Evolutionary conservation across 768 basidiomycete species (phyloP).

Genomic region (Kwoniella bestiolae): DNA sequence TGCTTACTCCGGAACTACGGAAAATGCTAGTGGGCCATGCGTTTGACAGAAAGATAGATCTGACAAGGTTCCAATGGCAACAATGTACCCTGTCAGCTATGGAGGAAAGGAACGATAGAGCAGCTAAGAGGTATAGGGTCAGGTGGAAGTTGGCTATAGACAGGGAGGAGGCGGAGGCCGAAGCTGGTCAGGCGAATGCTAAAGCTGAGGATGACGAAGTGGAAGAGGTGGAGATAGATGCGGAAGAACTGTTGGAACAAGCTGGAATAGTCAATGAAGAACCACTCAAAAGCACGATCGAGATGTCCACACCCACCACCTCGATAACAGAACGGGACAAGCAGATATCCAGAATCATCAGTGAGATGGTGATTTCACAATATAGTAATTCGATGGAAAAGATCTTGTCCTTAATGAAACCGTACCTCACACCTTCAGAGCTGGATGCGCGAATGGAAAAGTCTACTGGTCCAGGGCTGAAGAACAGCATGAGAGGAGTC

Average conservation of each 20-base stretch:
- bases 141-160: background rate
- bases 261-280: background rate
- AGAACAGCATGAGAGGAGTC: background rate
- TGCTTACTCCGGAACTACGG: slow-evolving; percentile 18
- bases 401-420: slow-evolving; percentile 8
- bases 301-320: background rate
- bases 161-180: background rate
- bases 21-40: slow-evolving; percentile 11
- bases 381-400: slow-evolving; percentile 5
- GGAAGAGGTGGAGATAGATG: background rate
- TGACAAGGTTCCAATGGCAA: slow-evolving; percentile 18
- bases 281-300: background rate
- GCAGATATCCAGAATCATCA: background rate
- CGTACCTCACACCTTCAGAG: slow-evolving; percentile 1
- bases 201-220: background rate
- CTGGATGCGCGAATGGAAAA: background rate
- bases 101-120: slow-evolving; percentile 3
- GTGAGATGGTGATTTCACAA: slow-evolving; percentile 10
- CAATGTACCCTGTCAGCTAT: slow-evolving; percentile 22
- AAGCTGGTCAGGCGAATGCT: background rate
- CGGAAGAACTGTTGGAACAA: background rate
- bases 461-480: background rate
- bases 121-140: slow-evolving; percentile 1
- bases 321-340: background rate
- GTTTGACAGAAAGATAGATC: background rate